These are phyloP conservation scores for Apiospora marii DNA, from an alignment of 2,329 filamentous ascomycete species.

Conservation along the genomic window DNA sequence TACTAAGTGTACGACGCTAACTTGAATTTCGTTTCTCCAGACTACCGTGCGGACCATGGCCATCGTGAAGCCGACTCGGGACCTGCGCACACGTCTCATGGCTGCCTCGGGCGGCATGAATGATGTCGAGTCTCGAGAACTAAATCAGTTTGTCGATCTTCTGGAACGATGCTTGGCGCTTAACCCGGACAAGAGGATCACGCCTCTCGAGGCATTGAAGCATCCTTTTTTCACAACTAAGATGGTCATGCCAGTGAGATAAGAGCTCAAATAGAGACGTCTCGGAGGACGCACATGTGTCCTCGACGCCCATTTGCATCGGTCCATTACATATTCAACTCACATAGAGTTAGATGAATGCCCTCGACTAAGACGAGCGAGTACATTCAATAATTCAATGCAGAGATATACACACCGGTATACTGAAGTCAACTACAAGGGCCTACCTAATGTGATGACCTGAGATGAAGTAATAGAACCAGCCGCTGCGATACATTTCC, in stretches of 20 bases:
- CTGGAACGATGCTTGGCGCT: constrained; percentile 87
- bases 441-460: background rate
- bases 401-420: background rate
- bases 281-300: background rate
- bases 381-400: background rate
- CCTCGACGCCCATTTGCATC: background rate
- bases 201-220: constrained; percentile 82
- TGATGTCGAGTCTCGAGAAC: constrained; percentile 77
- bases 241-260: constrained; percentile 31
- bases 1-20: constrained; percentile 27
- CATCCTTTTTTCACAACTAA: constrained; percentile 81
- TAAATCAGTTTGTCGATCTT: constrained; percentile 85
- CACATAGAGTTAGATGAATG: background rate
- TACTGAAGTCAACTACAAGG: too few species aligned
- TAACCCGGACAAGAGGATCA: constrained; percentile 92
- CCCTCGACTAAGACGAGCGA: background rate
- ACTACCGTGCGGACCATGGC: constrained; percentile 72
- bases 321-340: background rate
- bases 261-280: background rate
- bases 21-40: constrained; percentile 48
- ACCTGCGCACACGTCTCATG: constrained; percentile 82
- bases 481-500: background rate
- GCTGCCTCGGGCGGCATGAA: constrained; percentile 77
- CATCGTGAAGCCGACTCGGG: constrained; percentile 78
- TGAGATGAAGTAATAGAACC: background rate